Conservation (phyloP, 2,329 filamentous ascomycete genomes). For the Apiospora saccharicola region DNA sequence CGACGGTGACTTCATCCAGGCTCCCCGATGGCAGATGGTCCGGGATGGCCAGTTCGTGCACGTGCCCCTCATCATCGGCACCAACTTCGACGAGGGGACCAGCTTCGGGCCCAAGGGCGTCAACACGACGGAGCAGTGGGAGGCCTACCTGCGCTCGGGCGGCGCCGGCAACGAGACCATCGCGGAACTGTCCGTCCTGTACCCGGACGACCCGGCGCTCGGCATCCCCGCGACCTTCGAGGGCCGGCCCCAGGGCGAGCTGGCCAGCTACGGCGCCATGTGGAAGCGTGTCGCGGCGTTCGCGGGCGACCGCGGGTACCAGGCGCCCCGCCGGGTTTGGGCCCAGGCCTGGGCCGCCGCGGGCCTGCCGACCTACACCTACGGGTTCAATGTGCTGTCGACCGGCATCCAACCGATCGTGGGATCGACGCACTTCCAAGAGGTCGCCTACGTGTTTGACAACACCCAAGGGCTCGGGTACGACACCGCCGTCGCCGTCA, state of each 20-base stretch:
- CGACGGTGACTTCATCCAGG: slow-evolving; percentile 23
- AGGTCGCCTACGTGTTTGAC: slow-evolving; percentile 61
- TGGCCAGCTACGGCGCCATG: slow-evolving; percentile 49
- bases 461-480: slow-evolving; percentile 58
- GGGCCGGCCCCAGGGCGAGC: slow-evolving; percentile 36
- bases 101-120: slow-evolving; percentile 11
- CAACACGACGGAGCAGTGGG: slow-evolving; percentile 24
- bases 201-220: slow-evolving; percentile 57
- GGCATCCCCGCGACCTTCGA: slow-evolving; percentile 54
- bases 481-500: slow-evolving; percentile 34
- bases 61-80: slow-evolving; percentile 21
- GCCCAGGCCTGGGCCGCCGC: slow-evolving; percentile 58
- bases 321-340: slow-evolving; percentile 60
- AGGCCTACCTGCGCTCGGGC: slow-evolving; percentile 25
- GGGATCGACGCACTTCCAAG: slow-evolving; percentile 50
- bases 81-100: slow-evolving; percentile 23
- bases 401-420: slow-evolving; percentile 35
- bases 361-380: slow-evolving; percentile 59
- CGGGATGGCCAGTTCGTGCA: slow-evolving; percentile 22
- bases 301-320: slow-evolving; percentile 62
- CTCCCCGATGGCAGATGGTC: slow-evolving; percentile 10
- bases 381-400: slow-evolving; percentile 42
- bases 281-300: slow-evolving; percentile 64
- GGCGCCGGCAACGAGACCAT: slow-evolving; percentile 36
- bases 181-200: slow-evolving; percentile 50